Evolutionary conservation across 805 yeast genomes (phyloP).

Genomic region (Sugiyamaella boreocaroliniensis): DNA sequence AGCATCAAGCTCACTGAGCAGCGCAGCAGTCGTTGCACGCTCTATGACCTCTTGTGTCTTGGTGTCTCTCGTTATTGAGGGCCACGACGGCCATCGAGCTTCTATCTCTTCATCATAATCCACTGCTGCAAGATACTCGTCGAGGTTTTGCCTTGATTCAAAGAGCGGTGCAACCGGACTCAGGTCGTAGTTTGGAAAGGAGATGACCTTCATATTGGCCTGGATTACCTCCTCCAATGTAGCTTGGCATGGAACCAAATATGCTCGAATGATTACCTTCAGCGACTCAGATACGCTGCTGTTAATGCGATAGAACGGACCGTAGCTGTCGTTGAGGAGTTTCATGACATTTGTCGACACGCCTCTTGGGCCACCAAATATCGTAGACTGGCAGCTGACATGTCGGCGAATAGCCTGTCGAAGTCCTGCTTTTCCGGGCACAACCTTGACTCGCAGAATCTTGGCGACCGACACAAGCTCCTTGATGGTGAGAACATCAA

Average conservation of each 20-base stretch:
- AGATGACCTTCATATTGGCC: constrained; percentile 22
- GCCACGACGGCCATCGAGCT: constrained; percentile 1
- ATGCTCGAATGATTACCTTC: constrained; percentile 15
- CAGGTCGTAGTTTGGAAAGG: constrained; percentile 19
- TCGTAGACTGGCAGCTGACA: constrained; percentile 2
- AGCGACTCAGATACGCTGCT: constrained; percentile 9
- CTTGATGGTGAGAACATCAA: constrained; percentile 18
- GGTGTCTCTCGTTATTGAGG: neutral
- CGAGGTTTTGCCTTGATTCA: constrained; percentile 9
- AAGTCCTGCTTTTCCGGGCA: constrained; percentile 8
- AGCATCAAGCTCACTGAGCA: neutral
- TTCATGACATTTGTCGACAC: neutral
- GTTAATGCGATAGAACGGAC: constrained; percentile 3
- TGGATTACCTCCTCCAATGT: constrained; percentile 18
- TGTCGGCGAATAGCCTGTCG: constrained; percentile 3
- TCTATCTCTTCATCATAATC: constrained; percentile 19
- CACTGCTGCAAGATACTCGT: constrained; percentile 19
- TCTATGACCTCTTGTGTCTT: neutral
- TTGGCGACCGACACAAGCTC: constrained; percentile 20
- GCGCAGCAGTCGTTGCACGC: constrained; percentile 1
- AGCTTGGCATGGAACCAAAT: constrained; percentile 22
- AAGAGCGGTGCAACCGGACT: constrained; percentile 20
- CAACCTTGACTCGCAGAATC: constrained; percentile 2
- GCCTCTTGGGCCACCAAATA: neutral
- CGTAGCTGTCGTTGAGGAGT: neutral